Evolutionary conservation across 75 land plant species (phyloP).

Genomic region (Pinus taeda): DNA sequence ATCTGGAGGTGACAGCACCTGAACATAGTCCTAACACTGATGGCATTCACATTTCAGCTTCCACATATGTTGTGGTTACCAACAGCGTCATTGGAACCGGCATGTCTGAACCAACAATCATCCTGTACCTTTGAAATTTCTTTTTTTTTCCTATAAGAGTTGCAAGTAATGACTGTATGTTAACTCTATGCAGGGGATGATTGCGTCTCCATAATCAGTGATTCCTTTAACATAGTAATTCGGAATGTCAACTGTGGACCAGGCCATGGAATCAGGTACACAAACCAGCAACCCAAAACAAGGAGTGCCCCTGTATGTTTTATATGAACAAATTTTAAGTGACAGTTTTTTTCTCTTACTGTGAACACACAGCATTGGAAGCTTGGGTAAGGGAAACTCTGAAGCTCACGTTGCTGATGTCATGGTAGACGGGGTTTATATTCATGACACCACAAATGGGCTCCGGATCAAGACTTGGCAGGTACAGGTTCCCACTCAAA

Average conservation of each 20-base stretch:
- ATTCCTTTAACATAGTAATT: slow-evolving; percentile 25
- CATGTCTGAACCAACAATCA: not conserved
- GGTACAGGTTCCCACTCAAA: slow-evolving; percentile 13
- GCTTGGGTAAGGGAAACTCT: slow-evolving; percentile 38
- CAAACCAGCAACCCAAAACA: too few relatives aligned
- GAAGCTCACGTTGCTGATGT: slow-evolving; percentile 33
- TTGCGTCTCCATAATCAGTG: slow-evolving; percentile 56
- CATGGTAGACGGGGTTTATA: slow-evolving; percentile 19
- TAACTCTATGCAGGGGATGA: slow-evolving; percentile 53
- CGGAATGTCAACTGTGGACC: slow-evolving; percentile 56
- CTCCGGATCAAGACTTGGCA: slow-evolving; percentile 73
- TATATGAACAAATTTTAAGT: not conserved
- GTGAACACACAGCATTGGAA: slow-evolving; percentile 48
- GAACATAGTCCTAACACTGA: slow-evolving; percentile 63
- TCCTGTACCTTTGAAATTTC: not conserved
- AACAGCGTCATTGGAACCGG: slow-evolving; percentile 45
- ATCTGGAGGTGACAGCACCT: slow-evolving; percentile 34
- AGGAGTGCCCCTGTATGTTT: not conserved
- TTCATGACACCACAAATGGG: slow-evolving; percentile 53
- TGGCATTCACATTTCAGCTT: slow-evolving; percentile 47
- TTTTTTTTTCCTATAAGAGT: not conserved
- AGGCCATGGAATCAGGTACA: slow-evolving; percentile 78
- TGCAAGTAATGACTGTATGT: not conserved
- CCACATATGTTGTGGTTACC: slow-evolving; percentile 23
- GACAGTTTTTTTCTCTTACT: not conserved